A percentile compares a stretch with the other conserved stretches of the same genome.
phyloP scores from a whole-genome alignment of 2,329 filamentous ascomycete genomes.

The Septoria petroselini region DNA sequence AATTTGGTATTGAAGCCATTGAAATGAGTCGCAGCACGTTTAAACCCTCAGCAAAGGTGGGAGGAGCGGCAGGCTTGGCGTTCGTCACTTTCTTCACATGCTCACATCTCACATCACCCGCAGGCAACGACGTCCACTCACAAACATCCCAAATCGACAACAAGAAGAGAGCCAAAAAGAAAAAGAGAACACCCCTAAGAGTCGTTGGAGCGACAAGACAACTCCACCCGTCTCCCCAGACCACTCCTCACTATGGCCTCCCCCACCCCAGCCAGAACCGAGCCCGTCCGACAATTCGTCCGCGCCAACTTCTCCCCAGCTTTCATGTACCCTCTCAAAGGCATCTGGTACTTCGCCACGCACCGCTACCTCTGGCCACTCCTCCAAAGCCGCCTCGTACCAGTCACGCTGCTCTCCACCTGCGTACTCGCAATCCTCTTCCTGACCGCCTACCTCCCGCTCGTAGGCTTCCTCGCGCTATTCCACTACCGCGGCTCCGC shows the following conservation, averaged over 20 bases:
- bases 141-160: too few species aligned
- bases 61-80: background rate
- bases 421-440: conserved; percentile 85
- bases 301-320: conserved; percentile 37
- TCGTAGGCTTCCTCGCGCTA: conserved; percentile 82
- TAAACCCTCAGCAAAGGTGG: conserved; percentile 4
- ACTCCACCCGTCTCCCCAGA: background rate
- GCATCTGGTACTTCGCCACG: conserved; percentile 75
- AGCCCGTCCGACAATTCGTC: conserved; percentile 26
- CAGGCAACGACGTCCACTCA: too few species aligned
- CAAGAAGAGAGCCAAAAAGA: too few species aligned
- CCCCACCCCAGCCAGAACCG: conserved; percentile 3
- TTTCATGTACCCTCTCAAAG: conserved; percentile 45
- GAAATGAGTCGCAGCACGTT: background rate
- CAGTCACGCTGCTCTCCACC: conserved; percentile 74
- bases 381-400: conserved; percentile 72
- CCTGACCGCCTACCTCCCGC: conserved; percentile 80
- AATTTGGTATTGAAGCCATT: conserved; percentile 65
- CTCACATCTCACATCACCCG: background rate
- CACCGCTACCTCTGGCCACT: conserved; percentile 81
- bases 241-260: conserved; percentile 8
- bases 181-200: too few species aligned
- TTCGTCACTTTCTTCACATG: background rate
- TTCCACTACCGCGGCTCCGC: conserved; percentile 75
- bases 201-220: background rate